phyloP scores from a whole-genome alignment of 352 stramenopile species.

The Phytophthora sp. region DNA sequence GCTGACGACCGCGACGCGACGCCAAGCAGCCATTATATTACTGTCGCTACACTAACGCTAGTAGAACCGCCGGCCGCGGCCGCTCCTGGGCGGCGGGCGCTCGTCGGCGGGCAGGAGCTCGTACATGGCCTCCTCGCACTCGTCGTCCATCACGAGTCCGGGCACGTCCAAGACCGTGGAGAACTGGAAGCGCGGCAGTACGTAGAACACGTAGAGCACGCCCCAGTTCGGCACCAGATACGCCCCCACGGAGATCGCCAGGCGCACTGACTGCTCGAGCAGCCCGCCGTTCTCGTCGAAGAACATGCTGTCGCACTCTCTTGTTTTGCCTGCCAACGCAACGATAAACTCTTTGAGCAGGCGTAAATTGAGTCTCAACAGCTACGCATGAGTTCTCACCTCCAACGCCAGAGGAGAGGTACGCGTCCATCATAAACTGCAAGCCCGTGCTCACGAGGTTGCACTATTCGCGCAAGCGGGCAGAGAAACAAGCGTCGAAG shows the following conservation, averaged over 20 bases:
- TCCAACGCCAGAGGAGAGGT: conserved; percentile 56
- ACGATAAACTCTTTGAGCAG: not conserved
- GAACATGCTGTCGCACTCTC: conserved; percentile 72
- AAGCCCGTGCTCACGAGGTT: conserved; percentile 67
- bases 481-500: not conserved
- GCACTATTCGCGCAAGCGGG: conserved; percentile 36
- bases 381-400: conserved; percentile 34
- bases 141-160: conserved; percentile 37
- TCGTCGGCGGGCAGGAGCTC: conserved; percentile 28
- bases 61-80: conserved; percentile 22
- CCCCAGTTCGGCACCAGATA: conserved; percentile 73
- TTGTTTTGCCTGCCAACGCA: conserved; percentile 25
- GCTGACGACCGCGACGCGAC: not conserved
- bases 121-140: conserved; percentile 17
- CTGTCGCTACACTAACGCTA: conserved; percentile 6
- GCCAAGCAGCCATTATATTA: conserved; percentile 1
- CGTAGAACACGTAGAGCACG: conserved; percentile 75
- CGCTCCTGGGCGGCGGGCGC: conserved; percentile 2
- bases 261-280: conserved; percentile 61
- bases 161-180: conserved; percentile 63
- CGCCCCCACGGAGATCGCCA: conserved; percentile 54
- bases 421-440: conserved; percentile 66
- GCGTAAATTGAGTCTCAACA: not conserved
- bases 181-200: conserved; percentile 71
- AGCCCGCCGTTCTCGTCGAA: conserved; percentile 64